phyloP scores from a whole-genome alignment of 1,139 yeast genomes.

The Blastobotrys persicus region DNA sequence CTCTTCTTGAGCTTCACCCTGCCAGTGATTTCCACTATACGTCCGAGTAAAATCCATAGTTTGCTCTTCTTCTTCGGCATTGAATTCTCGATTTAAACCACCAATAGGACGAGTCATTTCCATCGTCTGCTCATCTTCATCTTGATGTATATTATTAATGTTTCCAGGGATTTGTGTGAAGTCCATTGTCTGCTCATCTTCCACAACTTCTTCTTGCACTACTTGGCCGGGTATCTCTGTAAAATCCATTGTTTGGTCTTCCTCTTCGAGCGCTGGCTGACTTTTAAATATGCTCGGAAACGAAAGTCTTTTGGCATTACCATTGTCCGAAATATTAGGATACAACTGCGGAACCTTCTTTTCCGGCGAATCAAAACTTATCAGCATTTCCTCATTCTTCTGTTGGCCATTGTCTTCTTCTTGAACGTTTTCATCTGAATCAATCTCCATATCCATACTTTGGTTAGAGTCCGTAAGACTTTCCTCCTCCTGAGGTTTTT shows the following conservation, averaged over 20 bases:
- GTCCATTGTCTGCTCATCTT: neutral
- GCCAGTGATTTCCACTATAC: slow-evolving; percentile 1
- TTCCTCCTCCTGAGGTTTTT: neutral
- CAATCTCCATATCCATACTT: slow-evolving; percentile 11
- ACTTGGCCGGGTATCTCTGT: neutral
- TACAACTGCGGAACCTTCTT: slow-evolving; percentile 8
- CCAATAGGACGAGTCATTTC: slow-evolving; percentile 22
- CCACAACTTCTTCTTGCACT: slow-evolving; percentile 12
- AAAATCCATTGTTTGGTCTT: slow-evolving; percentile 4
- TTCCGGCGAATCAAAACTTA: slow-evolving; percentile 23
- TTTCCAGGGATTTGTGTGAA: slow-evolving; percentile 1
- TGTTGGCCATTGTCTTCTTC: neutral
- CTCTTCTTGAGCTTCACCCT: slow-evolving; percentile 14
- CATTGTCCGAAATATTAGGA: neutral
- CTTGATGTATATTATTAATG: slow-evolving; percentile 4
- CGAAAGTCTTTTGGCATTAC: slow-evolving; percentile 7
- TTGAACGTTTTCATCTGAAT: neutral
- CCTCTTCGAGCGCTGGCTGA: neutral
- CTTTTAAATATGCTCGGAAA: slow-evolving; percentile 16
- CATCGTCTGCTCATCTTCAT: slow-evolving; percentile 22
- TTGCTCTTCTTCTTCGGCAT: slow-evolving; percentile 10
- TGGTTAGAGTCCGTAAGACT: neutral
- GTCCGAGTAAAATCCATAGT: slow-evolving; percentile 18
- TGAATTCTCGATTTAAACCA: slow-evolving; percentile 4
- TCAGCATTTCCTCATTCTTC: slow-evolving; percentile 19